Evolutionary conservation across 2,329 filamentous ascomycete genomes (phyloP).

Genomic region (Fusarium duplospermum): DNA sequence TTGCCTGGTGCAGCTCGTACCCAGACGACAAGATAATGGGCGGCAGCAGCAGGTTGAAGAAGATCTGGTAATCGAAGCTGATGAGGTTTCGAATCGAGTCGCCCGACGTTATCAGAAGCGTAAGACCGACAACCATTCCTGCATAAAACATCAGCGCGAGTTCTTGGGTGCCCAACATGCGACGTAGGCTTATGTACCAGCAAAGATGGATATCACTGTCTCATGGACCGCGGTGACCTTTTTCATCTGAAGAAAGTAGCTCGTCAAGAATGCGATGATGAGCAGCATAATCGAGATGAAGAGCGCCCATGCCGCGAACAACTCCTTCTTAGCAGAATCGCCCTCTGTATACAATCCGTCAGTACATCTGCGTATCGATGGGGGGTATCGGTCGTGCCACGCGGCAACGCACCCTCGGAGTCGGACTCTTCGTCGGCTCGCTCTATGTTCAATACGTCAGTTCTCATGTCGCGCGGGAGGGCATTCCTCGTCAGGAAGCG

Average conservation of each 20-base stretch:
- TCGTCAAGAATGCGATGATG: conserved; percentile 94
- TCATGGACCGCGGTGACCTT: conserved; percentile 98
- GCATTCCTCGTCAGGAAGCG: conserved; percentile 5
- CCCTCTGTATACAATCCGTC: conserved; percentile 61
- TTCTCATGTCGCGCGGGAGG: conserved; percentile 10
- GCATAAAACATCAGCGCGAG: background rate
- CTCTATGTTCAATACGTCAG: conserved; percentile 42
- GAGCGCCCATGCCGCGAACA: conserved; percentile 95
- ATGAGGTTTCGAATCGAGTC: conserved; percentile 90
- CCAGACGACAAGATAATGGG: conserved; percentile 97
- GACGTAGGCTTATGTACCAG: conserved; percentile 64
- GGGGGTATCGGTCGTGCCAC: background rate
- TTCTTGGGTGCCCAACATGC: conserved; percentile 37
- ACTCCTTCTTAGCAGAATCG: conserved; percentile 91
- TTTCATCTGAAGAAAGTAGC: conserved; percentile 95
- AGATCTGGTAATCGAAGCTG: conserved; percentile 98
- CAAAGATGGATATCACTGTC: conserved; percentile 98
- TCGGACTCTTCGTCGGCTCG: conserved; percentile 49
- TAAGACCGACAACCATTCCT: conserved; percentile 96
- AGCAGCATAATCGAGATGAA: conserved; percentile 97
- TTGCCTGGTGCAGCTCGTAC: conserved; percentile 97
- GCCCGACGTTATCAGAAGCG: conserved; percentile 83
- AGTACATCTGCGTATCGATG: conserved; percentile 25
- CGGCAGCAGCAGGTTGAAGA: conserved; percentile 98
- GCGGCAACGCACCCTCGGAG: conserved; percentile 47